phyloP scores from a whole-genome alignment of 345 rosid species.

The Mercurialis annua region DNA sequence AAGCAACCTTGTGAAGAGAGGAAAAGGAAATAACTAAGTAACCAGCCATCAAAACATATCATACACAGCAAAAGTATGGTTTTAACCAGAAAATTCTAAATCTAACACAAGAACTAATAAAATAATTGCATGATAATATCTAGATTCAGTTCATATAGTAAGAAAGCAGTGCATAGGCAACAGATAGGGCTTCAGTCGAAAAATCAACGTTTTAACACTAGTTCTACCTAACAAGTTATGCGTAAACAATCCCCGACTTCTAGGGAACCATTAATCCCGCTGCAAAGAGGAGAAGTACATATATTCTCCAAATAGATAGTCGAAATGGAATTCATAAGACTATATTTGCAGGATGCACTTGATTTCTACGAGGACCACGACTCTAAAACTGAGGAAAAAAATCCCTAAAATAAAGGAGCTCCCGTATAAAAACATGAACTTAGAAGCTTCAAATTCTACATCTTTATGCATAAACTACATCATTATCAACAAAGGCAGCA shows the following conservation, averaged over 20 bases:
- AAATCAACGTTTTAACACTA: neutral
- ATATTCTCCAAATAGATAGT: neutral
- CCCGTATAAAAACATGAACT: no score
- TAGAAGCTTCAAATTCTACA: neutral
- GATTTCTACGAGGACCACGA: slow-evolving; percentile 11
- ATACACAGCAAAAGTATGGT: neutral
- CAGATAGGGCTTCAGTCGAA: neutral
- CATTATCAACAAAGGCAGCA: neutral
- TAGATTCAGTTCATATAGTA: neutral
- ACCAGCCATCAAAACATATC: neutral
- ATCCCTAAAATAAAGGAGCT: neutral
- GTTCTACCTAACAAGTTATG: neutral
- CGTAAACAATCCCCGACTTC: neutral
- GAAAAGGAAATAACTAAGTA: slow-evolving; percentile 1
- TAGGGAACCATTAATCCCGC: no score
- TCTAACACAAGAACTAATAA: neutral
- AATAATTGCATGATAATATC: neutral
- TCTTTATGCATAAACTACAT: neutral
- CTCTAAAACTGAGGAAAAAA: slow-evolving; percentile 5
- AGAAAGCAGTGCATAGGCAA: neutral
- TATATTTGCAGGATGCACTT: neutral
- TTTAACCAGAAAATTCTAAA: neutral
- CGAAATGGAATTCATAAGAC: neutral
- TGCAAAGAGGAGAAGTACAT: no score
- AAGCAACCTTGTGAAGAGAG: neutral